These are phyloP conservation scores for Kewa caespitosa DNA, from an alignment of 179 eudicot species.

Conservation along the genomic window DNA sequence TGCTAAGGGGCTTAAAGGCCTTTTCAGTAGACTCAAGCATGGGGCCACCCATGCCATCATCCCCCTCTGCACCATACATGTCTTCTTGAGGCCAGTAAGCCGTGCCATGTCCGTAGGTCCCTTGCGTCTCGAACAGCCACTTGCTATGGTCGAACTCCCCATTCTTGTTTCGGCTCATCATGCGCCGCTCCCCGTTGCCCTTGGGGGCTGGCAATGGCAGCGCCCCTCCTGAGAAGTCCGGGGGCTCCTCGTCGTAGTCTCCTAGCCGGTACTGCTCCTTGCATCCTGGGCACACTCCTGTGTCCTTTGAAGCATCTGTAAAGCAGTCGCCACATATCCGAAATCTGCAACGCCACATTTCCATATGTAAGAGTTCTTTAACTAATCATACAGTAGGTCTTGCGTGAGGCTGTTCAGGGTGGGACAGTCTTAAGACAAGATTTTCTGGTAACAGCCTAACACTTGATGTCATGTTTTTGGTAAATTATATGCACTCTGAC, in stretches of 20 bases:
- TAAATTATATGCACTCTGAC: too few relatives aligned
- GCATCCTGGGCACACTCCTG: slow-evolving; percentile 38
- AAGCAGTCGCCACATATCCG: slow-evolving; percentile 37
- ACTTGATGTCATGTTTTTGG: too few relatives aligned
- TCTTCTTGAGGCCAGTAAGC: slow-evolving; percentile 88
- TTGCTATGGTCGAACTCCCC: slow-evolving; percentile 83
- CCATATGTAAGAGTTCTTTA: too few relatives aligned
- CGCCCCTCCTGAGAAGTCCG: slow-evolving; percentile 49
- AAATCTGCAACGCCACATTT: slow-evolving; percentile 23
- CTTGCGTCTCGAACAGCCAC: slow-evolving; percentile 83
- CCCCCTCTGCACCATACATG: slow-evolving; percentile 43
- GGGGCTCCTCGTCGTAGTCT: slow-evolving; percentile 51
- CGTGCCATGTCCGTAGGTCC: slow-evolving; percentile 85
- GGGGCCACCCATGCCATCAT: slow-evolving; percentile 39
- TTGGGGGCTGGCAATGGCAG: slow-evolving; percentile 61
- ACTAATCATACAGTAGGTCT: too few relatives aligned
- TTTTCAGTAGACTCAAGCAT: slow-evolving; percentile 58
- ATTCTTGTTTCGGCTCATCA: slow-evolving; percentile 61
- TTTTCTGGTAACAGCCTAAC: too few relatives aligned
- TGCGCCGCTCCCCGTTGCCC: slow-evolving; percentile 36
- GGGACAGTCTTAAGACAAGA: too few relatives aligned
- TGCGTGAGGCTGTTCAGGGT: too few relatives aligned
- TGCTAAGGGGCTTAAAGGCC: slow-evolving; percentile 73
- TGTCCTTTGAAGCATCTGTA: slow-evolving; percentile 32
- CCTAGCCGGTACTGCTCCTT: slow-evolving; percentile 35